These are phyloP conservation scores for Nepenthes mirabilis DNA, from an alignment of 148 eudicot genomes.

Conservation along the genomic window DNA sequence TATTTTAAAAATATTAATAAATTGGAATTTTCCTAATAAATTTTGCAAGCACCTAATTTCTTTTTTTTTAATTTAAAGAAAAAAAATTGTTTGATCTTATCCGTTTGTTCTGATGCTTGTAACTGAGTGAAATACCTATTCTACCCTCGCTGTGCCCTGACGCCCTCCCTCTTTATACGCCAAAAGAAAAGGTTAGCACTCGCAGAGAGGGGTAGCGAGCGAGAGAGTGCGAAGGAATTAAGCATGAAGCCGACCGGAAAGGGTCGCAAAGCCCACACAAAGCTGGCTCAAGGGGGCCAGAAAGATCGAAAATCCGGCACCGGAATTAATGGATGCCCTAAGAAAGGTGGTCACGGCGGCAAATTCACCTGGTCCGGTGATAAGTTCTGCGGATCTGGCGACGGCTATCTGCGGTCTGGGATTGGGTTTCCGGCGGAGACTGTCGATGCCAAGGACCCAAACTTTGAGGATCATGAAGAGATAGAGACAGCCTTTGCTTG, in stretches of 20 bases:
- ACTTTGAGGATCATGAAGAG: constrained; percentile 33
- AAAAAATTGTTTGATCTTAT: too few relatives aligned
- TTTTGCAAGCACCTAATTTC: too few relatives aligned
- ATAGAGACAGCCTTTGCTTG: not conserved
- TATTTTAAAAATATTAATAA: too few relatives aligned
- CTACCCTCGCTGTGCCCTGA: too few relatives aligned
- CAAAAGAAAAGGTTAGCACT: too few relatives aligned
- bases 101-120: too few relatives aligned
- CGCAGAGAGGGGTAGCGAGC: too few relatives aligned
- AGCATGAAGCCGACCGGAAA: constrained; percentile 50
- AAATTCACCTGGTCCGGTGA: constrained; percentile 91
- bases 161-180: too few relatives aligned
- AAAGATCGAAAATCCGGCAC: constrained; percentile 52
- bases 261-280: constrained; percentile 22
- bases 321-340: constrained; percentile 55
- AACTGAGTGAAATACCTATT: too few relatives aligned
- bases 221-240: too few relatives aligned
- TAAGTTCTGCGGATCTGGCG: constrained; percentile 79
- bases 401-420: constrained; percentile 19
- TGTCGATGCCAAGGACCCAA: constrained; percentile 49
- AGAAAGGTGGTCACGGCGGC: constrained; percentile 84
- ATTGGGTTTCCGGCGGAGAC: not conserved
- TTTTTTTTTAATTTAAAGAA: too few relatives aligned
- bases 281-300: constrained; percentile 18
- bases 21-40: too few relatives aligned